phyloP scores from a whole-genome alignment of 768 basidiomycete species.

The Saitozyma podzolica region DNA sequence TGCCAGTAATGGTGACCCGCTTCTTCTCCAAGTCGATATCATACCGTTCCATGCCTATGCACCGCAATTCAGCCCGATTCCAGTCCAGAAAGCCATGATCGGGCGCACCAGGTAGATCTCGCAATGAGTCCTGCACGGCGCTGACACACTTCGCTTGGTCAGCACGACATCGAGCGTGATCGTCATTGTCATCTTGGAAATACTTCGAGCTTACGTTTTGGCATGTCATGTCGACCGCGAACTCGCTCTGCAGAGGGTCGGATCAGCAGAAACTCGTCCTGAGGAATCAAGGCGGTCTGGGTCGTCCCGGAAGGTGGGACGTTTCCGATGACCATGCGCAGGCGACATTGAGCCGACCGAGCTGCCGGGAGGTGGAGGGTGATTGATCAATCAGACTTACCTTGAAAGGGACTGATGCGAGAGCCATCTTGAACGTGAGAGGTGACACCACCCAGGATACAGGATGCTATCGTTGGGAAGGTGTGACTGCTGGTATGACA shows the following conservation, averaged over 20 bases:
- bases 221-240: slow-evolving; percentile 54
- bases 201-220: slow-evolving; percentile 33
- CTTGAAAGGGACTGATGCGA: slow-evolving; percentile 37
- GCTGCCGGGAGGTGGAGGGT: neutral
- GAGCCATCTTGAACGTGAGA: slow-evolving; percentile 20
- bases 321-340: too few species aligned
- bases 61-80: slow-evolving; percentile 43
- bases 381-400: slow-evolving; percentile 9
- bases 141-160: slow-evolving; percentile 41
- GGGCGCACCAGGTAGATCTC: slow-evolving; percentile 27
- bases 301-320: too few species aligned
- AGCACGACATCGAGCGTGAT: neutral
- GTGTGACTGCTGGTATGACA: too few species aligned
- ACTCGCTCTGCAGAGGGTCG: slow-evolving; percentile 46
- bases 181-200: neutral
- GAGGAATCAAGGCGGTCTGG: too few species aligned
- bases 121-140: slow-evolving; percentile 38
- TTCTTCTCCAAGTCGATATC: slow-evolving; percentile 51
- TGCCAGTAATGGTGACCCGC: slow-evolving; percentile 47
- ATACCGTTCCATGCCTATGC: slow-evolving; percentile 46
- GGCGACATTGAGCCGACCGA: slow-evolving; percentile 2
- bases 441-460: too few species aligned
- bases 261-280: slow-evolving; percentile 2
- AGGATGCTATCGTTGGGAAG: too few species aligned
- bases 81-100: slow-evolving; percentile 6